Percentiles rank a stretch among this genome's conserved stretches.
These are phyloP conservation scores for Aureobasidium melanogenum DNA, from an alignment of 2,329 filamentous ascomycete genomes.

Conservation along the genomic window DNA sequence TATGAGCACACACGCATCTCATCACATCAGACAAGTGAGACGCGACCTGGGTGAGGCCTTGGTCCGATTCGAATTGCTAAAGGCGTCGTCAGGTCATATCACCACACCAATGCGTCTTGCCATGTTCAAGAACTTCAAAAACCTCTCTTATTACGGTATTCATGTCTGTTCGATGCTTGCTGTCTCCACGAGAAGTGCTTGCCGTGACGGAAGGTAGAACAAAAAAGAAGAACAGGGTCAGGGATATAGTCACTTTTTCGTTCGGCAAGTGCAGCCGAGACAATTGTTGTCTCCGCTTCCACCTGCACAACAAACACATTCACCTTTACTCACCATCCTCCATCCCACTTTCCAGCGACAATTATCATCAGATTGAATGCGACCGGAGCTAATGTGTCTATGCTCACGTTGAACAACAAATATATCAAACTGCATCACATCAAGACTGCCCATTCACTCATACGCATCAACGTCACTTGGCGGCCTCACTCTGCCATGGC, in stretches of 20 bases:
- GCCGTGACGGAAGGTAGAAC: neutral
- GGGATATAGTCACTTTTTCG: neutral
- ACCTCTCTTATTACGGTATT: too few species aligned
- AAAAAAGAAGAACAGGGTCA: neutral
- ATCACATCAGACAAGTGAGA: neutral
- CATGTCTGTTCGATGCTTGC: too few species aligned
- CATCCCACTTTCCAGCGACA: neutral
- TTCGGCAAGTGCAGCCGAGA: neutral
- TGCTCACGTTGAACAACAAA: neutral
- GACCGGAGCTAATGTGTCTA: neutral
- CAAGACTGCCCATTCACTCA: neutral
- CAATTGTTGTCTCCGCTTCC: neutral
- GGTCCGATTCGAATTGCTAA: too few species aligned
- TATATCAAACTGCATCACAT: neutral
- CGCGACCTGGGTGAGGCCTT: too few species aligned
- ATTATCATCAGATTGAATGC: too few species aligned
- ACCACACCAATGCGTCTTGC: too few species aligned
- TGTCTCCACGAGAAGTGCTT: neutral
- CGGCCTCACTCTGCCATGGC: neutral
- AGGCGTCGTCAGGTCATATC: too few species aligned
- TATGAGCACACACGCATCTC: constrained; percentile 1
- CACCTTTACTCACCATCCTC: neutral
- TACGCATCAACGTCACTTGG: neutral
- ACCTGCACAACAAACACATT: neutral
- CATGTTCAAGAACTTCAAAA: too few species aligned